phyloP scores from a whole-genome alignment of 495 filamentous ascomycete genomes.

The Penicillium goetzii region DNA sequence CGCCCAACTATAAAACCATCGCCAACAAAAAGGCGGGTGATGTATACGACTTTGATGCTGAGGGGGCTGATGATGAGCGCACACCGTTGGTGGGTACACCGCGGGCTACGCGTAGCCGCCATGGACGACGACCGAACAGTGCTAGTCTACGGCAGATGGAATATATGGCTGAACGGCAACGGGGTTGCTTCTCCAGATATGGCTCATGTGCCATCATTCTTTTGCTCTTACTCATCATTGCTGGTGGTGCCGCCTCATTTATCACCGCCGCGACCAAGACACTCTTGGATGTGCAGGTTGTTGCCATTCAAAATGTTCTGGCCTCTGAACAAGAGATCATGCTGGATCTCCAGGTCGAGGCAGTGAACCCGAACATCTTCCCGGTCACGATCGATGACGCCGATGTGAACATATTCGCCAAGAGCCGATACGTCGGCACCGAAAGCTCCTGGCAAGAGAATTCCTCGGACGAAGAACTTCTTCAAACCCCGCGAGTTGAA shows the following conservation, averaged over 20 bases:
- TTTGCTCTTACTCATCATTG: conserved; percentile 72
- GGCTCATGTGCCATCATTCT: conserved; percentile 78
- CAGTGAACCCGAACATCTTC: conserved; percentile 89
- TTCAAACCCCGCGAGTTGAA: conserved; percentile 40
- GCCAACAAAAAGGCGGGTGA: conserved; percentile 57
- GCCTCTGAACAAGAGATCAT: conserved; percentile 95
- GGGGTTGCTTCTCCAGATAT: conserved; percentile 69
- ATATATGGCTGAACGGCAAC: conserved; percentile 67
- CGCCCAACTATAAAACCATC: conserved; percentile 45
- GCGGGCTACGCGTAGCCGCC: conserved; percentile 63
- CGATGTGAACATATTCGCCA: conserved; percentile 91
- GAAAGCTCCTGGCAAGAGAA: conserved; percentile 75
- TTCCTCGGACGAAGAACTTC: conserved; percentile 30
- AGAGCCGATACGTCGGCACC: conserved; percentile 80
- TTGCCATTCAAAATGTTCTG: conserved; percentile 83
- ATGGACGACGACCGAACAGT: conserved; percentile 59
- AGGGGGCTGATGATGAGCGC: conserved; percentile 87
- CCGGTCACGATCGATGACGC: conserved; percentile 80
- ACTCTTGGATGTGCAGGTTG: conserved; percentile 72
- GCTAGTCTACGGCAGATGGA: conserved; percentile 73
- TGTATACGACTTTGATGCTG: conserved; percentile 67
- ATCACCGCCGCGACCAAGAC: conserved; percentile 90
- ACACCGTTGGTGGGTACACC: conserved; percentile 78
- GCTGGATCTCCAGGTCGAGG: conserved; percentile 86
- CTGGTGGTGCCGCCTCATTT: conserved; percentile 82